Evolutionary conservation across 768 basidiomycete genomes (phyloP).

Genomic region (Pleurotus tuber-regium): DNA sequence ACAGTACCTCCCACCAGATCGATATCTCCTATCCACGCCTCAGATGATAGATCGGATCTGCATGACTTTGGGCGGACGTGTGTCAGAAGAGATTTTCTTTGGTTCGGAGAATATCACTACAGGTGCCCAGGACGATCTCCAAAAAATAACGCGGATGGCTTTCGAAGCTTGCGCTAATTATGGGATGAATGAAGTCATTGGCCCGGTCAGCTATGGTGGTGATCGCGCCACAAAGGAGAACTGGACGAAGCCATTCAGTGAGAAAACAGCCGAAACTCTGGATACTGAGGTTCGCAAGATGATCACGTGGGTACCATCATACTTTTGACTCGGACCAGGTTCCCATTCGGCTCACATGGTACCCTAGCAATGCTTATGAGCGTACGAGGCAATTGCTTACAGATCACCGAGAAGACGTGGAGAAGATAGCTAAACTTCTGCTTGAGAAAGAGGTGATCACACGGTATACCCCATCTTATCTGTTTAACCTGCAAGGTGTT

Average conservation of each 20-base stretch:
- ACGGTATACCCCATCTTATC: slow-evolving; percentile 48
- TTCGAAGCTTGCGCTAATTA: slow-evolving; percentile 95
- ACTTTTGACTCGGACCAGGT: no score
- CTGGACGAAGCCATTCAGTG: slow-evolving; percentile 98
- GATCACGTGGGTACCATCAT: slow-evolving; percentile 58
- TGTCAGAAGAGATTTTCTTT: slow-evolving; percentile 98
- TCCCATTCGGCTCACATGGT: no score
- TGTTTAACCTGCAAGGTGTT: neutral
- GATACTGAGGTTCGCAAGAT: slow-evolving; percentile 93
- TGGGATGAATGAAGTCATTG: slow-evolving; percentile 94
- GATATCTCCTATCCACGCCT: slow-evolving; percentile 92
- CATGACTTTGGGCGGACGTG: slow-evolving; percentile 97
- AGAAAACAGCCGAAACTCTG: slow-evolving; percentile 93
- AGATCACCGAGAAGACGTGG: slow-evolving; percentile 81
- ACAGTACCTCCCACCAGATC: slow-evolving; percentile 92
- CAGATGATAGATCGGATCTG: slow-evolving; percentile 96
- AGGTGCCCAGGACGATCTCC: slow-evolving; percentile 96
- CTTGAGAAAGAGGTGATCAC: slow-evolving; percentile 97
- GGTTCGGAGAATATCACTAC: slow-evolving; percentile 90
- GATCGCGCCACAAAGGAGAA: slow-evolving; percentile 77
- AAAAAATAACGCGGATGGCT: slow-evolving; percentile 98
- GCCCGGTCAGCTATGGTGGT: slow-evolving; percentile 96
- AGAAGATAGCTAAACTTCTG: slow-evolving; percentile 88
- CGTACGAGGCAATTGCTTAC: slow-evolving; percentile 82
- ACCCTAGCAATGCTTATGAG: slow-evolving; percentile 74